These are phyloP conservation scores for Salmacisia buchloeana DNA, from an alignment of 1,284 basidiomycete species.

Conservation along the genomic window DNA sequence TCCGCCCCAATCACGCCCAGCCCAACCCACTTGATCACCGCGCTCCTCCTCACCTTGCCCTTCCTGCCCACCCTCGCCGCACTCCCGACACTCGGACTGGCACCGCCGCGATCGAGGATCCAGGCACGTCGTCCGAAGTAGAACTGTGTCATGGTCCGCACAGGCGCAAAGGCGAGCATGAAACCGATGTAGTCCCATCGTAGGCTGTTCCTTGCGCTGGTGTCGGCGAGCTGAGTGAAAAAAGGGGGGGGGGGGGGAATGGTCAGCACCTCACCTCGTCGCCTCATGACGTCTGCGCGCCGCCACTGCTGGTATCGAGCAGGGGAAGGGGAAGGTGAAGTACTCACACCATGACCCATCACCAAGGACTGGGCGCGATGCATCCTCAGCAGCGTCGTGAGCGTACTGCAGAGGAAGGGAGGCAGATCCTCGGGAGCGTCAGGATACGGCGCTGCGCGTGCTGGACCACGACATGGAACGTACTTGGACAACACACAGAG, in stretches of 20 bases:
- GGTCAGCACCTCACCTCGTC: no score
- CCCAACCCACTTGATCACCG: not conserved
- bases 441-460: not conserved
- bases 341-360: no score
- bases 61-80: no score
- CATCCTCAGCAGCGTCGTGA: not conserved
- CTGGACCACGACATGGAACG: not conserved
- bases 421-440: not conserved
- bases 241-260: no score
- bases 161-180: not conserved
- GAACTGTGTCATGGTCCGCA: not conserved
- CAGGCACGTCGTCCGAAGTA: not conserved
- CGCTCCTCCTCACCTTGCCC: not conserved
- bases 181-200: not conserved
- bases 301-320: not conserved
- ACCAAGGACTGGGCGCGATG: not conserved
- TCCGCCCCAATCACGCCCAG: not conserved
- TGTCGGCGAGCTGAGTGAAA: not conserved
- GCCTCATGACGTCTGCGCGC: not conserved
- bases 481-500: not conserved
- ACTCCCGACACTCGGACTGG: no score
- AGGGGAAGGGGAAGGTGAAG: not conserved
- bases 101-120: not conserved
- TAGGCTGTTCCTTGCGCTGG: not conserved
- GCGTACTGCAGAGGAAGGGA: conserved; percentile 1